Conservation (phyloP, 73 alveolate genomes). For the Paramecium octaurelia region DNA sequence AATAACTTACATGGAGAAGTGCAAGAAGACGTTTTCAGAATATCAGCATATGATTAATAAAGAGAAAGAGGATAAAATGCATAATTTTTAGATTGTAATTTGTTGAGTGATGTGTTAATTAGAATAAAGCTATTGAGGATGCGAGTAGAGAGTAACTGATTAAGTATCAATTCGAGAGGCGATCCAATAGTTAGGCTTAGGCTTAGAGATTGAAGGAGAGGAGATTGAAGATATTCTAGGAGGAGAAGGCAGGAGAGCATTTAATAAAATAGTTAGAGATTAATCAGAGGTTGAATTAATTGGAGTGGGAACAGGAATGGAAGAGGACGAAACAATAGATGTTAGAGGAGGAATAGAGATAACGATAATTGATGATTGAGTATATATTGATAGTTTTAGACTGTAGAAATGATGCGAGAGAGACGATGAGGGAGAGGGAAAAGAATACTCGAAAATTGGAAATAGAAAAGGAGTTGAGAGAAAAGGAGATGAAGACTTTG, state of each 20-base stretch:
- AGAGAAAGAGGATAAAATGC: neutral
- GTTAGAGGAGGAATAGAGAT: neutral
- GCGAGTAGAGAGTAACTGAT: neutral
- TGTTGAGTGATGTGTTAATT: neutral
- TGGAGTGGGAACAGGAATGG: neutral
- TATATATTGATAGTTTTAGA: neutral
- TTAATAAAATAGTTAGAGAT: constrained; percentile 23
- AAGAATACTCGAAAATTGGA: neutral
- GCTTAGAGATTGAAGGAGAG: constrained; percentile 42
- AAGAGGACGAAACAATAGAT: neutral
- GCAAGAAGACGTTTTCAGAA: neutral
- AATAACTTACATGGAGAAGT: neutral
- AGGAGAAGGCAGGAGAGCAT: constrained; percentile 28
- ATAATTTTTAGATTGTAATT: neutral
- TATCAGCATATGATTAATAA: neutral
- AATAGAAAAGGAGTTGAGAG: neutral
- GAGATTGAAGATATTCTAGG: constrained; percentile 5
- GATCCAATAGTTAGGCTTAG: neutral
- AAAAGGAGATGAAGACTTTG: neutral
- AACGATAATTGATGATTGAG: neutral
- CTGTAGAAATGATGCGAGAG: neutral
- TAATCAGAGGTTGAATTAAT: neutral
- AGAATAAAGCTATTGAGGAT: constrained; percentile 17
- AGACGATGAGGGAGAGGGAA: neutral
- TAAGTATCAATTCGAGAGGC: neutral